Evolutionary conservation across 441 rosid species (phyloP).

Genomic region (Eruca vesicaria): DNA sequence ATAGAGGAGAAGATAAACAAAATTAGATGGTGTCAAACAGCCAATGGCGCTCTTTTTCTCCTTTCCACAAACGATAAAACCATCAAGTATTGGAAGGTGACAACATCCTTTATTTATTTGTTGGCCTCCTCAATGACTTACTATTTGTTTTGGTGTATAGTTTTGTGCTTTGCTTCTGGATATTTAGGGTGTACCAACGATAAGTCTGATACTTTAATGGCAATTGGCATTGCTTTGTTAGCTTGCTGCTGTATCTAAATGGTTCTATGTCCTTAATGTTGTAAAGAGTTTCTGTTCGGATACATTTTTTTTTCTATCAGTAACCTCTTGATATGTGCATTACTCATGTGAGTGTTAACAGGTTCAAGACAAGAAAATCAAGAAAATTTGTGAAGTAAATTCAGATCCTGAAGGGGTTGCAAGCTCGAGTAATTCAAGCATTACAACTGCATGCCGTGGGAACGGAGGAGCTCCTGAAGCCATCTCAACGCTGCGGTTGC

Average conservation of each 20-base stretch:
- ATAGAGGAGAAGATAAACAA: constrained; percentile 98
- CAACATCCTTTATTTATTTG: constrained; percentile 2
- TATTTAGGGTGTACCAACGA: background rate
- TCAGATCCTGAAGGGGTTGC: constrained; percentile 64
- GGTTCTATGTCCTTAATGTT: background rate
- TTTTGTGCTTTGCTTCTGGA: background rate
- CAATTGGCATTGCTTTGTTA: background rate
- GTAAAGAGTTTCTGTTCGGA: background rate
- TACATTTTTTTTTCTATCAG: background rate
- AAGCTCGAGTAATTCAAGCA: constrained; percentile 59
- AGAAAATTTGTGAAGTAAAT: constrained; percentile 84
- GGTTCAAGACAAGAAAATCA: constrained; percentile 97
- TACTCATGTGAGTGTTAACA: constrained; percentile 36
- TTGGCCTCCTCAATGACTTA: background rate
- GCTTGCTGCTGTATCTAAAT: background rate
- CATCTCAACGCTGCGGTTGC: constrained; percentile 73
- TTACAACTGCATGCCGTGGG: constrained; percentile 31
- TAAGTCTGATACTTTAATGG: background rate
- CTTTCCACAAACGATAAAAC: constrained; percentile 95
- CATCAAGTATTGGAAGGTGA: constrained; percentile 91
- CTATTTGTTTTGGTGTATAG: background rate
- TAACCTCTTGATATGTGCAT: constrained; percentile 4
- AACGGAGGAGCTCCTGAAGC: constrained; percentile 50
- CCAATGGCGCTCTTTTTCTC: constrained; percentile 86
- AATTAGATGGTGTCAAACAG: constrained; percentile 94